Conservation (phyloP, 2,329 filamentous ascomycete species). For the Aspergillus hiratsukae region DNA sequence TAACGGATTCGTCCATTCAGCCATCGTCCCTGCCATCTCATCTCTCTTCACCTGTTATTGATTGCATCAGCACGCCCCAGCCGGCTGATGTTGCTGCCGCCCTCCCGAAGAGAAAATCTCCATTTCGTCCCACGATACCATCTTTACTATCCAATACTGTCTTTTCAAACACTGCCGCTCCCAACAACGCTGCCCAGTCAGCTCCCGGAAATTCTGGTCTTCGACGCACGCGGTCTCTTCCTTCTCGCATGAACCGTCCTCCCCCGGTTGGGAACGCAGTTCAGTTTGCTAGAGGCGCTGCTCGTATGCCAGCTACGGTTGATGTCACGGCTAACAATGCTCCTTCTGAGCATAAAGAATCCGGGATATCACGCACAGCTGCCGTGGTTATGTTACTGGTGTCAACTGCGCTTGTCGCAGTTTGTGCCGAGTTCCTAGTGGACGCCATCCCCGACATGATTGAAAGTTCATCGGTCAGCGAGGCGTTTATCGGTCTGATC, state of each 20-base stretch:
- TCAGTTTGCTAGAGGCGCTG: slow-evolving; percentile 30
- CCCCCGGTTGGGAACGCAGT: slow-evolving; percentile 30
- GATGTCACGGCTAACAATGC: slow-evolving; percentile 11
- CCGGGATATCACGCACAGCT: slow-evolving; percentile 52
- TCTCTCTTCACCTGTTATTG: slow-evolving; percentile 7
- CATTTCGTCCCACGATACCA: slow-evolving; percentile 28
- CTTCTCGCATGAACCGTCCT: slow-evolving; percentile 21
- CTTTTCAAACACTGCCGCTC: slow-evolving; percentile 22
- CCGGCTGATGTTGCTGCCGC: slow-evolving; percentile 10
- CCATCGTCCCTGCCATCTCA: slow-evolving; percentile 14
- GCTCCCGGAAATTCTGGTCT: slow-evolving; percentile 17
- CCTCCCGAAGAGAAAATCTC: slow-evolving; percentile 21
- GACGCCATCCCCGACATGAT: slow-evolving; percentile 67
- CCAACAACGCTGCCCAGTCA: slow-evolving; percentile 5
- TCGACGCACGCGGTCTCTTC: slow-evolving; percentile 30
- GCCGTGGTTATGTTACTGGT: slow-evolving; percentile 53
- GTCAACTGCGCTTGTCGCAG: slow-evolving; percentile 55
- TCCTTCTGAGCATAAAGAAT: slow-evolving; percentile 14
- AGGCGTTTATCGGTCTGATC: slow-evolving; percentile 75
- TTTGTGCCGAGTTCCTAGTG: slow-evolving; percentile 69
- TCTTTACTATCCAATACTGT: slow-evolving; percentile 33
- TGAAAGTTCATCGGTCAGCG: slow-evolving; percentile 54
- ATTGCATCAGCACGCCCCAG: background rate
- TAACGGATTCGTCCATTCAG: background rate
- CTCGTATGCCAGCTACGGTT: slow-evolving; percentile 19